Evolutionary conservation across 768 basidiomycete species (phyloP).

Genomic region (Vararia minispora): DNA sequence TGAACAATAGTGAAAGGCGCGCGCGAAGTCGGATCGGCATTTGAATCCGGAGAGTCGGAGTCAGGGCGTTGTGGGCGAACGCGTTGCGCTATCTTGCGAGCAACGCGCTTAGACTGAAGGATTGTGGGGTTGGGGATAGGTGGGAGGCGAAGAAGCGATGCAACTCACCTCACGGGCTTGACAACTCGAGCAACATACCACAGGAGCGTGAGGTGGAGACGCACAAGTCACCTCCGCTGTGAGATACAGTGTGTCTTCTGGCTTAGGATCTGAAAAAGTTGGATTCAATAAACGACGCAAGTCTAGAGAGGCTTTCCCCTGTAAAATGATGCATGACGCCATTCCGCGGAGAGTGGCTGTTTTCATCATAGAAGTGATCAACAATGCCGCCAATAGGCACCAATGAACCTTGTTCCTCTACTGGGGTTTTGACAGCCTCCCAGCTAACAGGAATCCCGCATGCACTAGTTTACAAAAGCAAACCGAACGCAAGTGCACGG

Average conservation of each 20-base stretch:
- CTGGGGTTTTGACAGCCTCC: too few species aligned
- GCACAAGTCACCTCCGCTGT: conserved; percentile 71
- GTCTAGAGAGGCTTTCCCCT: too few species aligned
- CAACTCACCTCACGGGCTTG: conserved; percentile 68
- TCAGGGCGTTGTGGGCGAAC: conserved; percentile 70
- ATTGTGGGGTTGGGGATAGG: too few species aligned
- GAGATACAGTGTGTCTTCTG: conserved; percentile 62
- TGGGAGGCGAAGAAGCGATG: conserved; percentile 1
- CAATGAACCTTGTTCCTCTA: too few species aligned
- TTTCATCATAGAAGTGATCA: too few species aligned
- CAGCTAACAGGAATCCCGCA: too few species aligned
- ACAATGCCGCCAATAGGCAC: too few species aligned
- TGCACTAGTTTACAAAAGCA: too few species aligned
- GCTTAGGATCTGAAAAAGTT: conserved; percentile 46
- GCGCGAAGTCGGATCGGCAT: conserved; percentile 36
- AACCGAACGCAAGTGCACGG: too few species aligned
- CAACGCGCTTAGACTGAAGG: conserved; percentile 67
- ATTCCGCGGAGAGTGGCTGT: too few species aligned
- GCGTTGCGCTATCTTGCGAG: conserved; percentile 78
- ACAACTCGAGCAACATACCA: conserved; percentile 81
- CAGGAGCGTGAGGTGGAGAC: conserved; percentile 63
- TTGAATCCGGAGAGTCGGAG: conserved; percentile 49
- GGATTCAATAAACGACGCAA: too few species aligned
- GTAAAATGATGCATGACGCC: too few species aligned
- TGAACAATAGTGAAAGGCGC: conserved; percentile 83